Conservation (phyloP, 441 rosid genomes). For the Metrosideros polymorpha region DNA sequence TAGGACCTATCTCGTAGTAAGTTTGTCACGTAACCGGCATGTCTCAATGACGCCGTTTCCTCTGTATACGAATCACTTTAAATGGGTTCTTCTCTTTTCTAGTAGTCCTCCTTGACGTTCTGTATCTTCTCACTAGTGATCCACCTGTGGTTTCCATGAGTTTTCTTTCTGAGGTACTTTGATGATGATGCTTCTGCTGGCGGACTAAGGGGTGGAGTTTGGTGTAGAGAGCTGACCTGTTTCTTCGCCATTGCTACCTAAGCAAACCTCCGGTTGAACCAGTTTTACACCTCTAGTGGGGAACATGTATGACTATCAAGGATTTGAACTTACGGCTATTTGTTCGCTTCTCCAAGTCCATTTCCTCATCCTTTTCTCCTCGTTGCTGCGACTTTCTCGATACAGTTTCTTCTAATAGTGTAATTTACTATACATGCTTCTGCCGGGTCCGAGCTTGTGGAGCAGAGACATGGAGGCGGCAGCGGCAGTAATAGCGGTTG, state of each 20-base stretch:
- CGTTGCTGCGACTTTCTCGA: neutral
- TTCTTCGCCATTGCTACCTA: neutral
- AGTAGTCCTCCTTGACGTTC: neutral
- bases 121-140: neutral
- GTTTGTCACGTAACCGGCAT: neutral
- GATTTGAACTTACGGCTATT: neutral
- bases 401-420: neutral
- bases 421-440: neutral
- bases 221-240: neutral
- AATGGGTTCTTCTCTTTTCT: neutral
- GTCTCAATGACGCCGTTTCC: neutral
- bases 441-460: neutral
- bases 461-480: neutral
- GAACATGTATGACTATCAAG: neutral
- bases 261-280: neutral
- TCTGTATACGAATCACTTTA: neutral
- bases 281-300: neutral
- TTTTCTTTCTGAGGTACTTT: neutral
- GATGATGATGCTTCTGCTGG: neutral
- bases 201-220: neutral
- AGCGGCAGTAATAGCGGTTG: neutral
- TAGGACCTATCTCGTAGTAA: conserved; percentile 45
- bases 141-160: neutral
- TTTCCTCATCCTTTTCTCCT: neutral
- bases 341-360: neutral